phyloP scores from a whole-genome alignment of 805 yeast species.

The Yueomyces sp. region DNA sequence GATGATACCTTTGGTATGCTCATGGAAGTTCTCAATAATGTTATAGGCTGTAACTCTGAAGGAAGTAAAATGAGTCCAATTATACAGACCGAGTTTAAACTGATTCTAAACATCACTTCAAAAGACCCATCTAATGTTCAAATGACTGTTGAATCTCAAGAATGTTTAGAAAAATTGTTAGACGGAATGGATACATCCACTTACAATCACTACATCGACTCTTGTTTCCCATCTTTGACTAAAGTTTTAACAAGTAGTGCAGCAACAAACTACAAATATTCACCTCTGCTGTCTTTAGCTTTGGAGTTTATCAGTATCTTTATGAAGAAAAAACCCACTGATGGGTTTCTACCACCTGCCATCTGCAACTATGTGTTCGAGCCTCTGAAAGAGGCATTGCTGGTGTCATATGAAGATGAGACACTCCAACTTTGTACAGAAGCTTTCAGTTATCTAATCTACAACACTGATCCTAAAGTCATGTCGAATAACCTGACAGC shows the following conservation, averaged over 20 bases:
- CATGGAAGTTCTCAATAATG: conserved; percentile 47
- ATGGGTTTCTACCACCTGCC: conserved; percentile 15
- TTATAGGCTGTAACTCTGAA: conserved; percentile 33
- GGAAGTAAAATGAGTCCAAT: conserved; percentile 12
- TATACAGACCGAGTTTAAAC: conserved; percentile 29
- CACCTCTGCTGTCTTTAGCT: conserved; percentile 35
- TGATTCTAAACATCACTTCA: conserved; percentile 52
- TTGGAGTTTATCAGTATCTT: conserved; percentile 20
- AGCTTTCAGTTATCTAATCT: conserved; percentile 48
- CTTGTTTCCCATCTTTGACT: conserved; percentile 39
- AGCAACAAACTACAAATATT: conserved; percentile 29
- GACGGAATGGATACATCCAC: conserved; percentile 29
- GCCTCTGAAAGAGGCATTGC: conserved; percentile 18
- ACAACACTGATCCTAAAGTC: conserved; percentile 21
- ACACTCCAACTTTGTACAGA: conserved; percentile 68
- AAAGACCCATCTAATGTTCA: conserved; percentile 68
- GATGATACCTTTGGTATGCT: conserved; percentile 72
- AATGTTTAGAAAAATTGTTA: conserved; percentile 52
- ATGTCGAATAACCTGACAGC: conserved; percentile 7
- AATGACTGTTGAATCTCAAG: conserved; percentile 51
- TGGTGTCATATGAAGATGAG: conserved; percentile 53
- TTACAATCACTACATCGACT: conserved; percentile 35
- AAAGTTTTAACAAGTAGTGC: conserved; percentile 21
- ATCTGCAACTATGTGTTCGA: conserved; percentile 14
- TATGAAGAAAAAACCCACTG: conserved; percentile 19